A percentile compares a stretch with the other conserved stretches of the same genome.
These are phyloP conservation scores for Gentiana straminea DNA, from an alignment of 257 asterid genomes.

Conservation along the genomic window DNA sequence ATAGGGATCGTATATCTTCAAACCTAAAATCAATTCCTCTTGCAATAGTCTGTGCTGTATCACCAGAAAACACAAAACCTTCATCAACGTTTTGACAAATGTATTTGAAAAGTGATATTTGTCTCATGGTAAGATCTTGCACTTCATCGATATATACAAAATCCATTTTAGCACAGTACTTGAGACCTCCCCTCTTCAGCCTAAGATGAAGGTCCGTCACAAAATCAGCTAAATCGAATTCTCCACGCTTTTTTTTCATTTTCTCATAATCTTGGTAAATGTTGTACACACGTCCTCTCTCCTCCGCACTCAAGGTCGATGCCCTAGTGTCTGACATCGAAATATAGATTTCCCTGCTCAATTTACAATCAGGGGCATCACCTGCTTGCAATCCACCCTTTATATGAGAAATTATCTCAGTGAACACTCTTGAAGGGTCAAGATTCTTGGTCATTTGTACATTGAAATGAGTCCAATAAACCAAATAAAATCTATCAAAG, in stretches of 20 bases:
- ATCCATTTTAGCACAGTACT: slow-evolving; percentile 48
- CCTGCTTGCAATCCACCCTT: slow-evolving; percentile 45
- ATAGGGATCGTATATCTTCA: slow-evolving; percentile 51
- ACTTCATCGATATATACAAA: slow-evolving; percentile 70
- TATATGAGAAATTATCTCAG: slow-evolving; percentile 53
- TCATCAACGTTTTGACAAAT: slow-evolving; percentile 48
- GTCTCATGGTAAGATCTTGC: slow-evolving; percentile 57
- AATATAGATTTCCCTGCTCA: slow-evolving; percentile 26
- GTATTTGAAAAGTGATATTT: slow-evolving; percentile 43
- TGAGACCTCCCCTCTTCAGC: slow-evolving; percentile 19
- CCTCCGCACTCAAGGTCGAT: slow-evolving; percentile 30
- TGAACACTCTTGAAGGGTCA: slow-evolving; percentile 47
- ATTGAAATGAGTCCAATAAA: slow-evolving; percentile 56
- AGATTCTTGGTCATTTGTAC: slow-evolving; percentile 25
- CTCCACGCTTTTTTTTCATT: slow-evolving; percentile 37
- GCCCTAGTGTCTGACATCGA: slow-evolving; percentile 29
- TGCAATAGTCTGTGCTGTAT: slow-evolving; percentile 65
- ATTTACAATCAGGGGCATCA: slow-evolving; percentile 21
- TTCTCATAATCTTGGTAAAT: slow-evolving; percentile 53
- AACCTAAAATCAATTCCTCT: slow-evolving; percentile 58
- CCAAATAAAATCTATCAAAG: slow-evolving; percentile 32
- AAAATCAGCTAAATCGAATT: slow-evolving; percentile 60
- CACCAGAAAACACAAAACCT: slow-evolving; percentile 59
- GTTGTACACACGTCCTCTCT: slow-evolving; percentile 31
- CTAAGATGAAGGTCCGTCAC: slow-evolving; percentile 48